Conservation (phyloP, 768 basidiomycete genomes). For the Clitopilus passeckerianus region DNA sequence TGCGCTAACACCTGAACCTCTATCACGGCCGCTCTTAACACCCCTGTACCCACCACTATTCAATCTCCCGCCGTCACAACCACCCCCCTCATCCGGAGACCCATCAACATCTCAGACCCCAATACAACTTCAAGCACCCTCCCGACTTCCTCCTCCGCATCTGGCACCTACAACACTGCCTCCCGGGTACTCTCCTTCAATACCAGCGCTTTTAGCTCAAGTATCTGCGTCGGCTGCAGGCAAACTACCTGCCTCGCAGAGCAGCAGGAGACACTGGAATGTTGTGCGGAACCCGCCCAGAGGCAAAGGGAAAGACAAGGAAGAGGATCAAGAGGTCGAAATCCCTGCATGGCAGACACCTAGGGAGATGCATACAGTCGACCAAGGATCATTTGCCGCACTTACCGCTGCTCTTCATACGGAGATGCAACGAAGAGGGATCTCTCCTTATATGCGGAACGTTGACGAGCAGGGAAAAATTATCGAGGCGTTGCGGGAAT, state of each 20-base stretch:
- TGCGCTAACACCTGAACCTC: slow-evolving; percentile 54
- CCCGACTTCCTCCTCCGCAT: slow-evolving; percentile 16
- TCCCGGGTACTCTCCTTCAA: slow-evolving; percentile 2
- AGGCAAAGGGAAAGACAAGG: slow-evolving; percentile 45
- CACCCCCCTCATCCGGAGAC: slow-evolving; percentile 13
- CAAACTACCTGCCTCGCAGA: slow-evolving; percentile 21
- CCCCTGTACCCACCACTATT: slow-evolving; percentile 47
- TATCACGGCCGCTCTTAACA: slow-evolving; percentile 47
- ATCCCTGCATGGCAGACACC: slow-evolving; percentile 40
- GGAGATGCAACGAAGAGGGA: slow-evolving; percentile 32
- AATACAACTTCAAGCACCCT: slow-evolving; percentile 7
- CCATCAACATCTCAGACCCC: slow-evolving; percentile 16
- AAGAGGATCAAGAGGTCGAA: slow-evolving; percentile 33
- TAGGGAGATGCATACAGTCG: slow-evolving; percentile 48
- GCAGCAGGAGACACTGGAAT: slow-evolving; percentile 55
- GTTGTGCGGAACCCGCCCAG: slow-evolving; percentile 49
- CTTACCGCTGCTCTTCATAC: slow-evolving; percentile 44
- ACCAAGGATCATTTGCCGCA: slow-evolving; percentile 59
- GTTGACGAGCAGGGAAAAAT: slow-evolving; percentile 28
- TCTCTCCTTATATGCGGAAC: slow-evolving; percentile 1
- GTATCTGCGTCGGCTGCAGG: slow-evolving; percentile 8
- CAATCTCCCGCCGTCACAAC: slow-evolving; percentile 11
- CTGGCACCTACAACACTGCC: slow-evolving; percentile 6
- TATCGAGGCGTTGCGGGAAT: slow-evolving; percentile 30
- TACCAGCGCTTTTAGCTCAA: slow-evolving; percentile 13